phyloP scores from a whole-genome alignment of 495 filamentous ascomycete genomes.

The Penicillium silybi region DNA sequence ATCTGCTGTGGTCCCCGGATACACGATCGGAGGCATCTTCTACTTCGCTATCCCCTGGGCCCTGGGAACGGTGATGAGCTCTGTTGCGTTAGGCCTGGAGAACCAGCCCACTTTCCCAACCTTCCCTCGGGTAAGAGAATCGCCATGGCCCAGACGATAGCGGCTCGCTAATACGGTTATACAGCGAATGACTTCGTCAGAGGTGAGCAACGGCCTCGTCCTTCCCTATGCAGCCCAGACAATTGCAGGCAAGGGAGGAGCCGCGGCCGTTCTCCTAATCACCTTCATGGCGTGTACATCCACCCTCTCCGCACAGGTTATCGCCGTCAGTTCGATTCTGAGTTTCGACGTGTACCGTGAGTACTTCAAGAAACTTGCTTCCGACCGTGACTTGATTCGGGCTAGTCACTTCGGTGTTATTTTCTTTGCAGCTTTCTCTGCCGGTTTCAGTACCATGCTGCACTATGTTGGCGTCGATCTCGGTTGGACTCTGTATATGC shows the following conservation, averaged over 20 bases:
- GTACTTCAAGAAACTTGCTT: constrained; percentile 41
- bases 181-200: constrained; percentile 36
- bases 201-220: constrained; percentile 37
- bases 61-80: constrained; percentile 41
- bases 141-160: no score
- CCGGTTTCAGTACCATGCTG: constrained; percentile 34
- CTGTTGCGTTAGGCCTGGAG: constrained; percentile 37
- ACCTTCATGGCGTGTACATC: constrained; percentile 47
- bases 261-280: constrained; percentile 36
- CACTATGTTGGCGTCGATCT: constrained; percentile 37
- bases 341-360: constrained; percentile 43
- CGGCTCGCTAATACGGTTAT: not conserved
- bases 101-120: constrained; percentile 40
- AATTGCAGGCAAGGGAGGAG: constrained; percentile 42
- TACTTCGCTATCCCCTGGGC: constrained; percentile 45
- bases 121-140: constrained; percentile 33
- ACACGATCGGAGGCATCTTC: constrained; percentile 41
- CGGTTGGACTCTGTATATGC: constrained; percentile 37
- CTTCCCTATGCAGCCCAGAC: constrained; percentile 41
- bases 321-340: constrained; percentile 40
- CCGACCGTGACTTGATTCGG: constrained; percentile 34
- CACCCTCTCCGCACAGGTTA: constrained; percentile 40
- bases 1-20: constrained; percentile 38
- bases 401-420: constrained; percentile 41
- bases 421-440: constrained; percentile 41